Percentiles rank a stretch among this genome's conserved stretches.
These are phyloP conservation scores for Magnolia changhungtana DNA, from an alignment of 164 flowering plant genomes.

Conservation along the genomic window DNA sequence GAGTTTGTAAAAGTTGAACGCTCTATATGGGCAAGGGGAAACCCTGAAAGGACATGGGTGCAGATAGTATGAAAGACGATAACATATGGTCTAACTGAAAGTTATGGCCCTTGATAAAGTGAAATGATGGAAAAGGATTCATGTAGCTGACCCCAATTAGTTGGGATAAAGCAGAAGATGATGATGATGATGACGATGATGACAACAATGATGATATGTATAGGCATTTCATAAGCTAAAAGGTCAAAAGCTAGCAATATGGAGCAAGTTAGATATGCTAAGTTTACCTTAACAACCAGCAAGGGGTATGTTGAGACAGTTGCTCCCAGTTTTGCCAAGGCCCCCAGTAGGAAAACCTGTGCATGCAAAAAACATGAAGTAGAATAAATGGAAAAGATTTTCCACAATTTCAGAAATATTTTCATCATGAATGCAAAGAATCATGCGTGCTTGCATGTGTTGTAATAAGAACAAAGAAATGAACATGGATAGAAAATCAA, in stretches of 20 bases:
- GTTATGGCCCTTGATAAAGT: too few species aligned
- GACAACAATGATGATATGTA: neutral
- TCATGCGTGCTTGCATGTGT: neutral
- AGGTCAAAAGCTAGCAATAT: neutral
- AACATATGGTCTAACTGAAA: too few species aligned
- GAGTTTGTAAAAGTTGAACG: too few species aligned
- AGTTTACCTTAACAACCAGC: constrained; percentile 75
- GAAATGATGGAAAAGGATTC: too few species aligned
- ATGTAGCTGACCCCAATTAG: too few species aligned
- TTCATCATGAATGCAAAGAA: neutral
- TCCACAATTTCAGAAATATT: neutral
- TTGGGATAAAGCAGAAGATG: neutral
- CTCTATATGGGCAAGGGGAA: too few species aligned
- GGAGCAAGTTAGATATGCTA: neutral
- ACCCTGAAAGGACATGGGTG: too few species aligned
- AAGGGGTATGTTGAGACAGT: constrained; percentile 75
- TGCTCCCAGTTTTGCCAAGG: constrained; percentile 80
- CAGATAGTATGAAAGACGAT: too few species aligned
- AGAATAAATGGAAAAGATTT: neutral
- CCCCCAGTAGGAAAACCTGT: constrained; percentile 73
- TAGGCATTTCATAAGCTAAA: neutral
- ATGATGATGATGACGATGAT: neutral
- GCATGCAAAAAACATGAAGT: constrained; percentile 2
- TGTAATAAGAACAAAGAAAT: neutral
- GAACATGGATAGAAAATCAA: neutral